These are phyloP conservation scores for Claviceps sp. DNA, from an alignment of 2,329 filamentous ascomycete genomes.

Conservation along the genomic window DNA sequence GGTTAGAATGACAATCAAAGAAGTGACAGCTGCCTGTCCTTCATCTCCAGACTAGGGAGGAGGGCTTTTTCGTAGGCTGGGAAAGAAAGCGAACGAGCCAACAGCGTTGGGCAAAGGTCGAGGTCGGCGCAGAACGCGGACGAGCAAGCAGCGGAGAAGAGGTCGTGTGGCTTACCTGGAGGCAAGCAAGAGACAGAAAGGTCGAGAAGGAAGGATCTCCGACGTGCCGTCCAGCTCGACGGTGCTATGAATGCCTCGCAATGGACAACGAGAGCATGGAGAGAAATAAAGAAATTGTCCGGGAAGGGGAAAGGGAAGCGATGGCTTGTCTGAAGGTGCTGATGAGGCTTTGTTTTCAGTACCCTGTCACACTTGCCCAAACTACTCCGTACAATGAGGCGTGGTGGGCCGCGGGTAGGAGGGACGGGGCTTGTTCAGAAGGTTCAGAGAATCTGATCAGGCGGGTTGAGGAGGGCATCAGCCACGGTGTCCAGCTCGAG, in stretches of 20 bases:
- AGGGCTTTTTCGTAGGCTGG: not conserved
- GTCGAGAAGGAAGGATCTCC: conserved; percentile 13
- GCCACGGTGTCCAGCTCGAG: conserved; percentile 1
- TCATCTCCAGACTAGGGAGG: not conserved
- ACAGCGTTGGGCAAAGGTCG: conserved; percentile 1
- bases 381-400: conserved; percentile 12
- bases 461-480: not conserved
- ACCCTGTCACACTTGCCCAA: conserved; percentile 21
- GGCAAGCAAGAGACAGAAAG: conserved; percentile 14
- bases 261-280: conserved; percentile 24
- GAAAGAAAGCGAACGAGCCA: conserved; percentile 7
- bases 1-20: conserved; percentile 3
- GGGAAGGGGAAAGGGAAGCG: conserved; percentile 10
- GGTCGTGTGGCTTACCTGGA: conserved; percentile 17
- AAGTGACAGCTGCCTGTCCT: not conserved
- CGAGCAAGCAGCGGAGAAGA: conserved; percentile 4
- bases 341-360: conserved; percentile 30
- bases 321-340: conserved; percentile 15
- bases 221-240: conserved; percentile 23
- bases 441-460: not conserved
- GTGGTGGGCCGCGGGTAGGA: conserved; percentile 10
- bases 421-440: conserved; percentile 1
- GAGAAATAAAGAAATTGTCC: conserved; percentile 9
- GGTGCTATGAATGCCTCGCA: conserved; percentile 25
- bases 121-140: conserved; percentile 5